Conservation (phyloP, 345 rosid genomes). For the Viola odorata region DNA sequence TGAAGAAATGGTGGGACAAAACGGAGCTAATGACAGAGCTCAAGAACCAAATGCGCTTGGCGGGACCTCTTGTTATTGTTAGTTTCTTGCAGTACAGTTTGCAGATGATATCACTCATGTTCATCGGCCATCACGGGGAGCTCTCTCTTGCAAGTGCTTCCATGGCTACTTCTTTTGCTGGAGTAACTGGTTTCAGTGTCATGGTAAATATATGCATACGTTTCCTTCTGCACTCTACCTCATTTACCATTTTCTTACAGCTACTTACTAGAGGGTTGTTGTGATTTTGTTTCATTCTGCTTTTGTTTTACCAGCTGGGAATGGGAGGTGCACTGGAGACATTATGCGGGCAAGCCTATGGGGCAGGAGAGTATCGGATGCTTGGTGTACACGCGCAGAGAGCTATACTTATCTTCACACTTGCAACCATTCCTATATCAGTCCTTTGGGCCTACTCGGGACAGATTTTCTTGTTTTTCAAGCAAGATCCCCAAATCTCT, state of each 20-base stretch:
- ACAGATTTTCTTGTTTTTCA: not conserved
- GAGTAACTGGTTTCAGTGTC: conserved; percentile 33
- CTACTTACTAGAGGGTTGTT: not conserved
- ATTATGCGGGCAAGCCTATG: not conserved
- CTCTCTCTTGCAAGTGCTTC: conserved; percentile 37
- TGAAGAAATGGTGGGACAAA: conserved; percentile 3
- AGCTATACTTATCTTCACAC: not conserved
- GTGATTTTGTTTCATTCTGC: not conserved
- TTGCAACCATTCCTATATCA: not conserved
- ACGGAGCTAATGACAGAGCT: conserved; percentile 19
- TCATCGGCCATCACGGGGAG: conserved; percentile 32
- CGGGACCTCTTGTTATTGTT: conserved; percentile 31
- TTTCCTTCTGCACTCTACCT: not conserved
- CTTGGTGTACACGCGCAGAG: not conserved
- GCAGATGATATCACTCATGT: conserved; percentile 35
- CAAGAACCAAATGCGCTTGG: conserved; percentile 28
- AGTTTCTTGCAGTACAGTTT: conserved; percentile 28
- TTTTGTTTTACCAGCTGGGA: not conserved
- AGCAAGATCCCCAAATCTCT: not conserved
- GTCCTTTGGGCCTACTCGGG: not conserved
- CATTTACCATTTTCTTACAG: too few species aligned
- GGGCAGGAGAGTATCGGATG: not conserved
- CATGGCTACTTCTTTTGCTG: conserved; percentile 40
- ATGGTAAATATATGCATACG: conserved; percentile 15
- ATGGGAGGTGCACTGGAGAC: not conserved